These are phyloP conservation scores for Phycomyces blakesleeanus DNA, from an alignment of 192 early-diverging fungal species.

Conservation along the genomic window DNA sequence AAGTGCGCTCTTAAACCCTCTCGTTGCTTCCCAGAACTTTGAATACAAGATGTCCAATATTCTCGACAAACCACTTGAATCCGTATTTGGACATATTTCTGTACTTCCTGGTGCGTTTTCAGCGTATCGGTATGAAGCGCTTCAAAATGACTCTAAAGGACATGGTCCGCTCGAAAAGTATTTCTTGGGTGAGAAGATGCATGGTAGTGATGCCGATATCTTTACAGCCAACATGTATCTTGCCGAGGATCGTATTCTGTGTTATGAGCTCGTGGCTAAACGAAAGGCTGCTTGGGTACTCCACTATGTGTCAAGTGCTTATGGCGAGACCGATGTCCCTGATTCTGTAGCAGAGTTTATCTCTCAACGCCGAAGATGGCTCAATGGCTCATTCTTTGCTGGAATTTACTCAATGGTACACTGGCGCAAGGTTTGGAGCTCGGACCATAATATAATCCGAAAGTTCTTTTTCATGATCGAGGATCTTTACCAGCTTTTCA, in stretches of 20 bases:
- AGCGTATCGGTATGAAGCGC: conserved; percentile 71
- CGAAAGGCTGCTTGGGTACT: conserved; percentile 60
- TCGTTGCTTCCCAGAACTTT: conserved; percentile 80
- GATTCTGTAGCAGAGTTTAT: conserved; percentile 70
- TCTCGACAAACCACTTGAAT: conserved; percentile 80
- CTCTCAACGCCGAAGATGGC: conserved; percentile 75
- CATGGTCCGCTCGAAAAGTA: conserved; percentile 65
- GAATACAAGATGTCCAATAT: conserved; percentile 76
- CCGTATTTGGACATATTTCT: conserved; percentile 92
- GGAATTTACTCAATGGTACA: conserved; percentile 67
- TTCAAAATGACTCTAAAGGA: conserved; percentile 54
- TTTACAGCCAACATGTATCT: conserved; percentile 69
- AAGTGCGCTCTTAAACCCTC: conserved; percentile 60
- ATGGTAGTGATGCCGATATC: conserved; percentile 51
- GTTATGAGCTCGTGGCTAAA: conserved; percentile 77
- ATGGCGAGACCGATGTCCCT: conserved; percentile 78
- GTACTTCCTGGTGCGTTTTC: conserved; percentile 88
- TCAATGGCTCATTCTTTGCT: conserved; percentile 84
- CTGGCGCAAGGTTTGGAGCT: conserved; percentile 59
- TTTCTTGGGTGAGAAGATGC: conserved; percentile 73
- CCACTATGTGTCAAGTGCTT: conserved; percentile 64
- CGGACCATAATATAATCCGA: conserved; percentile 57
- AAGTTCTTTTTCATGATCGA: conserved; percentile 64
- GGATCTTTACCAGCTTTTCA: conserved; percentile 64
- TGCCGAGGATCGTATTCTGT: conserved; percentile 72